Evolutionary conservation across 2,329 filamentous ascomycete species (phyloP), one percentile per base, ranked within the genome.

Genomic region (Cercospora sp.): DNA sequence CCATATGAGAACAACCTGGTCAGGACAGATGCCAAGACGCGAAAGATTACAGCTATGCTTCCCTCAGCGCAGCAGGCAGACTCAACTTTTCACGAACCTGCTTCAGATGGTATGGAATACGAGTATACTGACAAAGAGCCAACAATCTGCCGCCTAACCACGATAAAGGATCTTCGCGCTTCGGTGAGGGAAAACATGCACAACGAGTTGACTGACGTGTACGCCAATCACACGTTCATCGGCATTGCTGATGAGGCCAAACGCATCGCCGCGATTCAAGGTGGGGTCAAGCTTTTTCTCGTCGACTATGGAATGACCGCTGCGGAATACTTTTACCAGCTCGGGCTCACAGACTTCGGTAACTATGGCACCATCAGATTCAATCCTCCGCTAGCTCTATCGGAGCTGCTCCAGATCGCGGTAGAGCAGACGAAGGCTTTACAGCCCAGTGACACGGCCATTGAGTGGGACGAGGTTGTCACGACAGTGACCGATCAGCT

Each of bases 41-140:
- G 94, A 67, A 99, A 99, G 79, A 99, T 99, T 70, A 99, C 95
- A 0, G 93, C 92, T 69, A 98, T 99, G 94, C 88, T 99, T 33
- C 85, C 88, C n/a, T 85, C 89, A 6, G 73, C 72, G 12, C 74
- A 18, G 81, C 83, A 61, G 72, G 76, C 82, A 42, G 79, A 79
- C 3, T 79, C 81, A 10, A 75, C 76, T 12, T 77, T 78, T 30
- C 68, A 70, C 12, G 74, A 73, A 40, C 61, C 70, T 30, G 67
- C 66, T 10, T 70, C 73, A 4, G 85, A 89, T 63, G 84, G 85
- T 3, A 82, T 89, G 53, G 86, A 90, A 40, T 97, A 97, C 78
- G 89, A 92, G 73, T 84, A 83, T 6, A 87, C 87, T 1, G 89
- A 92, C 64, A 90, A 90, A 45, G 88, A 92, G 72, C 85, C 88